Conservation (phyloP, 805 yeast species). For the Sugiyamaella qingdaonensis region DNA sequence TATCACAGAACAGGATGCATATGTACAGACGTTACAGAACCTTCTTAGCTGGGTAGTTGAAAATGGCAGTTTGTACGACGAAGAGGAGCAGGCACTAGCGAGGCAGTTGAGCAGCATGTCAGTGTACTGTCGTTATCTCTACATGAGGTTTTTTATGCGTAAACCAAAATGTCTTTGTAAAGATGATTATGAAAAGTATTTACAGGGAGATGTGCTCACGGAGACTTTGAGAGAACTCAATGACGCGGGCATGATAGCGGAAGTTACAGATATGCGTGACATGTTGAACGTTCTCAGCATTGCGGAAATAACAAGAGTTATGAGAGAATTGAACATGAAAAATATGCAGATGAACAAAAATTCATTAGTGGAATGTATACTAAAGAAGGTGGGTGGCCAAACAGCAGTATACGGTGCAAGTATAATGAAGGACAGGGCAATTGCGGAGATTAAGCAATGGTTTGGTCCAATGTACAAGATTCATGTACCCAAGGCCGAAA, state of each 20-base stretch:
- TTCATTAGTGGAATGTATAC: slow-evolving; percentile 10
- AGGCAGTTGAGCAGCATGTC: slow-evolving; percentile 2
- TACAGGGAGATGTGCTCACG: slow-evolving; percentile 20
- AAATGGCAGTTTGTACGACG: slow-evolving; percentile 7
- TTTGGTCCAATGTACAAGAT: slow-evolving; percentile 6
- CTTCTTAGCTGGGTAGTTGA: neutral
- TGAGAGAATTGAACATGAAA: slow-evolving; percentile 8
- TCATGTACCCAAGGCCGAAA: slow-evolving; percentile 4
- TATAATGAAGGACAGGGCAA: neutral
- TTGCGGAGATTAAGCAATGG: neutral
- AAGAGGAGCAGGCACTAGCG: slow-evolving; percentile 3
- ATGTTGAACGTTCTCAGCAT: slow-evolving; percentile 21
- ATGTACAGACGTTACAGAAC: slow-evolving; percentile 5
- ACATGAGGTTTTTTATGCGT: slow-evolving; percentile 16
- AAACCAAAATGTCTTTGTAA: slow-evolving; percentile 14
- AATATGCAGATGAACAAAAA: slow-evolving; percentile 2
- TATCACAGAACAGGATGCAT: neutral
- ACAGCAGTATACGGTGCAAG: neutral
- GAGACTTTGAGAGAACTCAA: slow-evolving; percentile 13
- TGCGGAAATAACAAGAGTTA: slow-evolving; percentile 21
- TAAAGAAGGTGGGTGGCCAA: slow-evolving; percentile 1
- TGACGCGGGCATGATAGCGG: slow-evolving; percentile 13
- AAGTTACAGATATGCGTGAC: slow-evolving; percentile 5
- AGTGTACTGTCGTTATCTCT: slow-evolving; percentile 7
- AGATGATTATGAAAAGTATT: slow-evolving; percentile 23